Evolutionary conservation across 2,329 filamentous ascomycete genomes (phyloP), one percentile per base, ranked within the genome.

Genomic region (Alternaria triticina): DNA sequence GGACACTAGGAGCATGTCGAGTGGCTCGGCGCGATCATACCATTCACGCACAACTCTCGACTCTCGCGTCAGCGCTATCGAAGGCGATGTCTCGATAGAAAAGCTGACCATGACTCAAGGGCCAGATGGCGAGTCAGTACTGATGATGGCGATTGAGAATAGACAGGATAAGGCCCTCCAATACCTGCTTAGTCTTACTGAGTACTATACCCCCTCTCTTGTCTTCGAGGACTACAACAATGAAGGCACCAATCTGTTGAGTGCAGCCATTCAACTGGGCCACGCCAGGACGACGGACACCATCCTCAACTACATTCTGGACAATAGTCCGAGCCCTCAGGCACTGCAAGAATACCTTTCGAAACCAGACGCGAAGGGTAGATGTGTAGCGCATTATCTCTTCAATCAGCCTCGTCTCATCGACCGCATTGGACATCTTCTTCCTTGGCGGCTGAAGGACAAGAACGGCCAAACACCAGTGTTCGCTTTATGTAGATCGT

Each of bases 391-490:
- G n/a, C 96, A 99, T 80, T 99, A 99, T 78, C 85, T 99, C 15
- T 99, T 99, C 82, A 92, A 97, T 74, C 90, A 93, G 9, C 96
- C 96, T 3, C 86, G 87, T 57, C 84, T 99, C 20, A 96, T 99
- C 69, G 83, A 85, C 47, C 86, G 87, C 58, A 90, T 98, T 64
- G 94, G 94, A 3, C 86, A 87, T 63, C 82, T 95, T 68, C 84
- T 99, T 57, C 92, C 93, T 9, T 99, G 96, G 96, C 88, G 89
- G 61, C 89, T 96, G 79, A 93, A 91, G 70, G 96, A 99, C 80
- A 96, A 94, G 78, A 97, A 98, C 75, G 96, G 96, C 0, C 96
- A 98, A 80, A 99, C 96, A n/a, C 96, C 96, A 2, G 83, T 99
- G 9, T 98, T 99, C 78, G 96, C 96, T 2, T 85, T 98, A 1